Evolutionary conservation across 2,329 filamentous ascomycete species (phyloP), one percentile per base, ranked within the genome.

Genomic region (Lachnellula arida): DNA sequence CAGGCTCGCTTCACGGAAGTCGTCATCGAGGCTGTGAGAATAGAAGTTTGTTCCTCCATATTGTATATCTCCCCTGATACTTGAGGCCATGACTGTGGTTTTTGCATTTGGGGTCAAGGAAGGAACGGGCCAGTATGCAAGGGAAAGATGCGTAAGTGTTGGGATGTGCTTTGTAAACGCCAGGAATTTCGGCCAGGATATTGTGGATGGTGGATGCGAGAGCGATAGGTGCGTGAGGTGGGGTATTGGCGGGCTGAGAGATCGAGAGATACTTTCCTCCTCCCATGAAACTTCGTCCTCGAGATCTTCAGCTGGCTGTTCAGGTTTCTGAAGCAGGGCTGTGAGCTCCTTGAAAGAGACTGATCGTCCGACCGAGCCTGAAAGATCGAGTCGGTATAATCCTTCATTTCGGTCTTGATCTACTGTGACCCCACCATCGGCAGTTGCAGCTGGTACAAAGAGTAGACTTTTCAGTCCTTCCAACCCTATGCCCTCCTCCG

Each of bases 41-140:
- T 86, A 85, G 8, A 75, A 71, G 7, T 76, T 79, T 2, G 81
- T 83, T 17, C 77, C 80, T 37, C 78, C 75, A 59, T 83, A 84
- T 39, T 78, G 76, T 9, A 82, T 68, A 14, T 69, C 32, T 64
- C 71, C 28, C 74, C 68, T 68, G 34, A 74, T 69, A 4, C 73
- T 71, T 4, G 77, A 75, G 1, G 74, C 68, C 2, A 84, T 69
- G 2, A 77, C 76, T 0, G 79, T 70, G 25, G 72, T 72, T 55
- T 74, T 76, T 6, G 81, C 76, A 60, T 80, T 78, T 8, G 80
- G 79, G 2, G 81, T 81, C n/a, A 83, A 70, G 15, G 76, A 76
- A 2, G 84, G 84, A 49, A 78, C 76, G 1, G 84, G 83, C 84
- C 84, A 86, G 65, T 79, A 80, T 15, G 82, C 81, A 6, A 86